Base-by-base conservation (phyloP, 2,329 filamentous ascomycete species). In the Nemania sp. region DNA sequence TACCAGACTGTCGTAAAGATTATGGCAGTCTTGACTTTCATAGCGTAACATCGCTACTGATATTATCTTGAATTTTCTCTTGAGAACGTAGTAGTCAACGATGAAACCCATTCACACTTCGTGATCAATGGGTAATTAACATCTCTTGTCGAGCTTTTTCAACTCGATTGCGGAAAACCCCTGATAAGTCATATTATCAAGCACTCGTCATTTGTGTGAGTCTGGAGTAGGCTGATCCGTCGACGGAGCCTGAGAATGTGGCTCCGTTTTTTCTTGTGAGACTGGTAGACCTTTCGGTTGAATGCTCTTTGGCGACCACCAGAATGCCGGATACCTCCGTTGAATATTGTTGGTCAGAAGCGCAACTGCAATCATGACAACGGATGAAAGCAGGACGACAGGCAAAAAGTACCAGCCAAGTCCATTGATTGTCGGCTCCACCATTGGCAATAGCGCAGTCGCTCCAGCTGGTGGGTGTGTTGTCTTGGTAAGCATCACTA, bases 401-500 rank as follows among this genome's bases (percentile, higher is more conserved):
- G 52, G 61, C 3, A 57, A 29, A 6, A 56, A 27, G n/a, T 63
- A 63, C 60, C 60, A 63, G 24, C 26, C 15, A 5, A 63, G 35
- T 7, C 35, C 27, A 47, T 63, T 63, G 22, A 63, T 35, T n/a
- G 51, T 8, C 11, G 60, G 51, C n/a, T 43, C 26, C 0, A 63
- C 2, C 10, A 63, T 63, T 10, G 60, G 60, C 5, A 63, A 24
- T 3, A 63, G 22, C 5, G 60, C 60, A 4, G 60, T 63, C 20
- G 60, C 60, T 27, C 60, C 60, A 18, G 60, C 60, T 2, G 60
- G 60, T 20, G 60, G 60, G 52, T 63, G 60, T 5, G 22, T 32
- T 18, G 60, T 63, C 18, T 63, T 63, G 15, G 32, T 63, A 4
- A 55, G 15, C 51, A 18, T 18, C 60, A 63, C n/a, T n/a, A n/a